Evolutionary conservation across 805 yeast genomes (phyloP).

Genomic region (Kodamaea jinghongensis): DNA sequence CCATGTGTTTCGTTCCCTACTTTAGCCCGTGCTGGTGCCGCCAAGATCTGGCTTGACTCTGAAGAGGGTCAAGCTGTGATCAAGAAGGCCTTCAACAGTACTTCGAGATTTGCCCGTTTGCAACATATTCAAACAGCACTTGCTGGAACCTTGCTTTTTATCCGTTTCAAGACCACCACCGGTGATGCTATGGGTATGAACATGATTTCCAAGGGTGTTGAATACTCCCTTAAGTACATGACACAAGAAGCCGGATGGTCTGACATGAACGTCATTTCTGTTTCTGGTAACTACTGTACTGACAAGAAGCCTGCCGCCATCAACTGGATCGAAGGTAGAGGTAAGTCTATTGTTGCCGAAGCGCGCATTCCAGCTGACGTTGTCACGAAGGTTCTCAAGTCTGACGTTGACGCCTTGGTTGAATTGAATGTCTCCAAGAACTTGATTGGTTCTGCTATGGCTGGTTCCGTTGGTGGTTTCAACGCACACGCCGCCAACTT

Average conservation of each 20-base stretch:
- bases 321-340: constrained; percentile 99
- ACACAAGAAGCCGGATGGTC: constrained; percentile 84
- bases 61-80: constrained; percentile 84
- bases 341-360: constrained; percentile 96
- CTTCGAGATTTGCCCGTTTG: constrained; percentile 95
- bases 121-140: constrained; percentile 88
- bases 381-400: constrained; percentile 80
- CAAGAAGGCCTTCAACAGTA: constrained; percentile 90
- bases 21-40: constrained; percentile 85
- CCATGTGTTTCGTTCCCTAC: constrained; percentile 92
- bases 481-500: constrained; percentile 98
- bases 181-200: constrained; percentile 99
- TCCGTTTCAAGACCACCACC: constrained; percentile 96
- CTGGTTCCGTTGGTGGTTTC: constrained; percentile 97
- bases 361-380: constrained; percentile 82
- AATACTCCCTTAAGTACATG: constrained; percentile 79
- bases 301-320: constrained; percentile 98
- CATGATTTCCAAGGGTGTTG: constrained; percentile 99
- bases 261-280: constrained; percentile 89
- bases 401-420: constrained; percentile 89
- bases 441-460: constrained; percentile 95
- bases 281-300: constrained; percentile 96
- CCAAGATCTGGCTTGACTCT: constrained; percentile 93
- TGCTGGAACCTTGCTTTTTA: constrained; percentile 86
- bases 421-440: constrained; percentile 87